A percentile compares a stretch with the other conserved stretches of the same genome.
phyloP scores from a whole-genome alignment of 192 early-diverging fungal genomes.

The Gaertneriomyces semiglobifer region DNA sequence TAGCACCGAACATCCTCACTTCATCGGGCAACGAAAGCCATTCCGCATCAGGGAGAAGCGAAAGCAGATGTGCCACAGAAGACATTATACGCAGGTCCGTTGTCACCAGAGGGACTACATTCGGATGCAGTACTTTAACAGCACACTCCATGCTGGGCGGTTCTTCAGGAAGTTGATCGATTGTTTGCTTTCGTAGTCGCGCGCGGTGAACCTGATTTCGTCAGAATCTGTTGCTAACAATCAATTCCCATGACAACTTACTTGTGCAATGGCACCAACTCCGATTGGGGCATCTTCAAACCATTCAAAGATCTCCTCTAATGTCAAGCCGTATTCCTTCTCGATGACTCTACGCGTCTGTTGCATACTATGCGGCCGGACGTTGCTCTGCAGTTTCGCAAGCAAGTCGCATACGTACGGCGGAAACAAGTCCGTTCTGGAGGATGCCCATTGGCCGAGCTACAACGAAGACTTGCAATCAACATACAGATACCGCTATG shows the following conservation, averaged over 20 bases:
- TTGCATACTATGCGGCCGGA: conserved; percentile 69
- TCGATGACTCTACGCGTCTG: conserved; percentile 66
- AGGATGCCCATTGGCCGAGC: conserved; percentile 92
- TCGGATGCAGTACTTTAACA: conserved; percentile 90
- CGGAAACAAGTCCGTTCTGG: conserved; percentile 83
- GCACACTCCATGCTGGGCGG: conserved; percentile 40
- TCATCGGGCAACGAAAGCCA: conserved; percentile 91
- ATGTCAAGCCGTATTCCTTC: conserved; percentile 52
- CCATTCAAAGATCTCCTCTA: conserved; percentile 74
- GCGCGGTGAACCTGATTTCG: background rate
- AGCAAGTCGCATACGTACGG: conserved; percentile 70
- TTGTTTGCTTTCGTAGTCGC: conserved; percentile 1
- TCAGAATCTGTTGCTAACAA: background rate
- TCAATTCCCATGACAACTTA: conserved; percentile 27
- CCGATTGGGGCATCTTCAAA: conserved; percentile 79
- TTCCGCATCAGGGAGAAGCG: conserved; percentile 69
- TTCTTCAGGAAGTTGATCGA: background rate
- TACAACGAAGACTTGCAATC: conserved; percentile 5
- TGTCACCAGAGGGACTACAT: conserved; percentile 61
- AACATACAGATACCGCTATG: conserved; percentile 3
- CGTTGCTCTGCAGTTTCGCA: conserved; percentile 75
- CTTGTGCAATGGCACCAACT: conserved; percentile 94
- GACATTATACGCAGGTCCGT: conserved; percentile 82
- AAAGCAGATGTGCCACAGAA: conserved; percentile 61
- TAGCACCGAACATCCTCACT: conserved; percentile 77